Evolutionary conservation across 495 filamentous ascomycete species (phyloP).

Genomic region (Astrocystis sublimbata): DNA sequence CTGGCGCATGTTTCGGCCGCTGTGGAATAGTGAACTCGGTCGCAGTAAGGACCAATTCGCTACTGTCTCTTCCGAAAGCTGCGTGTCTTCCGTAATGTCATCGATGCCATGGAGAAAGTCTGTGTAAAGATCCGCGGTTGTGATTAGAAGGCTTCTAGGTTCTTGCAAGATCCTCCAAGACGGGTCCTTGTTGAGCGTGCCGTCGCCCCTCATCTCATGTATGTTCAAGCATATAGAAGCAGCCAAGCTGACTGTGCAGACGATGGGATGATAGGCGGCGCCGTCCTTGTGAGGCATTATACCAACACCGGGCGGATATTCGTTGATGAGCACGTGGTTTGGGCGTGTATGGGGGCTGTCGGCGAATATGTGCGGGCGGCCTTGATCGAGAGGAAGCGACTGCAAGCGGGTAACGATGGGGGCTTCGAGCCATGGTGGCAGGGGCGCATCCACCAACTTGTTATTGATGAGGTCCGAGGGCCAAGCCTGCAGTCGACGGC

Average conservation of each 20-base stretch:
- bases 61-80: slow-evolving; percentile 62
- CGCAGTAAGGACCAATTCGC: slow-evolving; percentile 83
- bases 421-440: slow-evolving; percentile 74
- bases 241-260: slow-evolving; percentile 87
- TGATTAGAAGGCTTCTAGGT: slow-evolving; percentile 77
- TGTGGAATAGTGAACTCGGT: slow-evolving; percentile 54
- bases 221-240: slow-evolving; percentile 77
- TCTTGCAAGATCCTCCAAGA: slow-evolving; percentile 81
- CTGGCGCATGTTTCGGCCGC: slow-evolving; percentile 60
- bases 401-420: slow-evolving; percentile 71
- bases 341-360: slow-evolving; percentile 71
- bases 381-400: slow-evolving; percentile 44
- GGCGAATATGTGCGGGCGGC: slow-evolving; percentile 58
- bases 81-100: slow-evolving; percentile 58
- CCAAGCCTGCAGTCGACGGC: slow-evolving; percentile 87
- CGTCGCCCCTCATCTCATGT: slow-evolving; percentile 62
- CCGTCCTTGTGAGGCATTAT: slow-evolving; percentile 98
- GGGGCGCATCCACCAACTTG: slow-evolving; percentile 69
- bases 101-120: slow-evolving; percentile 77
- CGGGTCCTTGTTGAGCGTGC: slow-evolving; percentile 46
- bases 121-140: slow-evolving; percentile 65
- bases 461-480: slow-evolving; percentile 76
- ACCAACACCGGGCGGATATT: slow-evolving; percentile 83
- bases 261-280: slow-evolving; percentile 77
- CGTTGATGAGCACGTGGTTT: slow-evolving; percentile 93